Base-by-base conservation (phyloP, 805 yeast species). In the Vanderwaltozyma verrucispora region DNA sequence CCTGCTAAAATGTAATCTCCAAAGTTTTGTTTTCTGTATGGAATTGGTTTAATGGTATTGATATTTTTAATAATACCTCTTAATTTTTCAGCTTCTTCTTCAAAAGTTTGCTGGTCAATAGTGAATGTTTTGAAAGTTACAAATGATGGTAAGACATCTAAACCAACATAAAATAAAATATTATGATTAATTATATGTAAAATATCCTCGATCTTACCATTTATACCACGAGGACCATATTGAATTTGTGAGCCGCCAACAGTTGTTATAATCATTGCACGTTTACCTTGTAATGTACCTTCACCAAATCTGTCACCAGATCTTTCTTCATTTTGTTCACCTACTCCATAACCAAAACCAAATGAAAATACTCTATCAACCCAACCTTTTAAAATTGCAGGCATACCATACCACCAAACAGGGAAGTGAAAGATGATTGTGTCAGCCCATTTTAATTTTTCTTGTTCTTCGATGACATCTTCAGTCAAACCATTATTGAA, bases 311-410 rank as follows among this genome's bases (percentile, higher is more conserved):
- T 35, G 23, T 34, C 45, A 25, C 44, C 41, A 28, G 37, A 36
- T 18, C 33, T 37, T 18, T 30, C 32, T 14, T 33, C 41, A 31
- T 19, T 42, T 23, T 40, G 40, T 17, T 26, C 42, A 26, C 51
- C 54, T 26, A 37, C 36, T 15, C 54, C 55, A 23, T 52, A 53
- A 13, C 47, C 59, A 13, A 47, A 43, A 10, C 52, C 56, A 32
- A 36, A 43, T 3, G 53, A 37, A 31, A 30, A 48, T 14, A 51
- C 59, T 18, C 60, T 43, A 5, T 53, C 60, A 20, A 53, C 33
- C 50, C 55, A 53, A 12, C 57, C 56, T 33, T 48, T 53, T 18
- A 53, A 42, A 14, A 51, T 53, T 10, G 56, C 56, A n/a, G 54
- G 58, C 49, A 51, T 40, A 8, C 38, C 32, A 38, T 36, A 49